A percentile compares a stretch with the other conserved stretches of the same genome.
Evolutionary conservation across 2,329 filamentous ascomycete genomes (phyloP).

Genomic region (Grosmannia clavigera): DNA sequence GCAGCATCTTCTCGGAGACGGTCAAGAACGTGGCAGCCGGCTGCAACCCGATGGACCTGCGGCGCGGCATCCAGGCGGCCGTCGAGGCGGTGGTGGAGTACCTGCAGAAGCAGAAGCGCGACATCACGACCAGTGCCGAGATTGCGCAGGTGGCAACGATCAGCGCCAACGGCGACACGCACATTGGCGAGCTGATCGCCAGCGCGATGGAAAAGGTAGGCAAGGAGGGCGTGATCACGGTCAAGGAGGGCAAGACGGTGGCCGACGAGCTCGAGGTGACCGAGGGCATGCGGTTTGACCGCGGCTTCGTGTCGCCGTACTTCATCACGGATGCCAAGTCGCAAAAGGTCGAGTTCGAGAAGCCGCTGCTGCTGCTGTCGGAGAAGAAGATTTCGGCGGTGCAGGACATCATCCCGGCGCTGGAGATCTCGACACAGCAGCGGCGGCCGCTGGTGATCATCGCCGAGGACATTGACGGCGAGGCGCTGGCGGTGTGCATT

Average conservation of each 20-base stretch:
- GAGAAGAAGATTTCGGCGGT: constrained; percentile 99
- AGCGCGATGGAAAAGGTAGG: constrained; percentile 99
- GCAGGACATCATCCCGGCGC: constrained; percentile 95
- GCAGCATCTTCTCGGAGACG: constrained; percentile 98
- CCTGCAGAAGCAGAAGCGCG: constrained; percentile 89
- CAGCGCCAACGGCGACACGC: constrained; percentile 89
- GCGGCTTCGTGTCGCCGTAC: constrained; percentile 96
- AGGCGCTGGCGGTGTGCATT: constrained; percentile 97
- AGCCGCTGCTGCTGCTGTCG: constrained; percentile 93
- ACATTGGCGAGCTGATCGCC: constrained; percentile 91
- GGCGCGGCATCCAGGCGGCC: constrained; percentile 91
- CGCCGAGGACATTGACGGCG: constrained; percentile 96
- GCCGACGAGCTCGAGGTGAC: constrained; percentile 97
- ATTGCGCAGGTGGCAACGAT: constrained; percentile 98
- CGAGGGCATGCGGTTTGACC: constrained; percentile 99
- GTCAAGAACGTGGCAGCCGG: constrained; percentile 99
- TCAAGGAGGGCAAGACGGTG: constrained; percentile 99
- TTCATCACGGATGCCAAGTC: constrained; percentile 99
- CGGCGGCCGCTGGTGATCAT: constrained; percentile 96
- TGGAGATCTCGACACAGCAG: constrained; percentile 91
- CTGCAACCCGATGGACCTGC: constrained; percentile 99
- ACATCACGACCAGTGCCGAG: constrained; percentile 95
- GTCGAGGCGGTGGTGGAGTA: constrained; percentile 91
- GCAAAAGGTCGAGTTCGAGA: constrained; percentile 99
- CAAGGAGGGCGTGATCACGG: constrained; percentile 99